Conservation (phyloP, 192 early-diverging fungal species). For the Phycomyces nitens region DNA sequence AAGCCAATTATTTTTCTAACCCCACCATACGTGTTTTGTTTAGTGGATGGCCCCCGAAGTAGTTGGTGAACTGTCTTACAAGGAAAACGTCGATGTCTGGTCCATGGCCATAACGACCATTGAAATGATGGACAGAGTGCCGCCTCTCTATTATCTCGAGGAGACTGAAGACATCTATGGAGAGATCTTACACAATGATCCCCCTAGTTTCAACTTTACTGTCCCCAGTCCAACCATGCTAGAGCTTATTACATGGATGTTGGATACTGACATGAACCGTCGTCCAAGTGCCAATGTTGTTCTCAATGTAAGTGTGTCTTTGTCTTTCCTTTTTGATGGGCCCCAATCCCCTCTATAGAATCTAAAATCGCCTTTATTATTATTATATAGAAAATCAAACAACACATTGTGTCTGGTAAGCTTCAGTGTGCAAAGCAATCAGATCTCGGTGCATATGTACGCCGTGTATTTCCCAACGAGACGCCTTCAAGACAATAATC, state of each 20-base stretch:
- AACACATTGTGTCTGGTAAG: conserved; percentile 15
- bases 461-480: conserved; percentile 26
- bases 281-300: conserved; percentile 26
- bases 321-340: not conserved
- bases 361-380: too few relatives aligned
- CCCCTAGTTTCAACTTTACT: conserved; percentile 31
- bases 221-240: conserved; percentile 16
- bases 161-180: conserved; percentile 31
- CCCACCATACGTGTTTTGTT: not conserved
- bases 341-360: too few relatives aligned
- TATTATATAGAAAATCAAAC: conserved; percentile 14
- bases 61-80: conserved; percentile 33
- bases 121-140: conserved; percentile 42
- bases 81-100: conserved; percentile 48
- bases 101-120: conserved; percentile 42
- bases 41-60: conserved; percentile 50
- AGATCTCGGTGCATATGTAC: conserved; percentile 28
- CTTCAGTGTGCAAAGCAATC: conserved; percentile 25
- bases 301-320: conserved; percentile 11
- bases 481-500: not conserved
- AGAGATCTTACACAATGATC: conserved; percentile 27
- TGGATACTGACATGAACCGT: conserved; percentile 14
- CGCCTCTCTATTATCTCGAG: conserved; percentile 39
- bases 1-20: not conserved
- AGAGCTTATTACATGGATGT: conserved; percentile 26